Conservation (phyloP, 768 basidiomycete genomes). For the Boletus barrowsii region DNA sequence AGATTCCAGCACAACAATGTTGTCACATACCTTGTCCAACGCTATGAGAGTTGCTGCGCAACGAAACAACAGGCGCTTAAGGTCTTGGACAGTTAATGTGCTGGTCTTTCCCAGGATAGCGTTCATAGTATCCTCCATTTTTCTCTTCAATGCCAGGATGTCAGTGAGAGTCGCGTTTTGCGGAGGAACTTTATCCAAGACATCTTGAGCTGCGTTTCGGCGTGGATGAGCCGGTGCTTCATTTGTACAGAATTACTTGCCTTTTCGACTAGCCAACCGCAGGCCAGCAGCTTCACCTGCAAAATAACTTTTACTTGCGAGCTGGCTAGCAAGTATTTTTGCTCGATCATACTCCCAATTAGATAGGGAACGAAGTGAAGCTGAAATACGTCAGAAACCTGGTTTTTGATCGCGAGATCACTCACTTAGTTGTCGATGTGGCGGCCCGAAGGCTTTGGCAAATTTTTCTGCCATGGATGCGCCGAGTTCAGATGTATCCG, state of each 20-base stretch:
- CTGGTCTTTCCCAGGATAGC: constrained; percentile 72
- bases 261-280: constrained; percentile 61
- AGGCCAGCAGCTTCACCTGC: constrained; percentile 84
- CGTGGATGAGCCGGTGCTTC: neutral
- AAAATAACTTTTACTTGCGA: constrained; percentile 89
- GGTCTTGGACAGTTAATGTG: constrained; percentile 73
- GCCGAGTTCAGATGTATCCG: constrained; percentile 83
- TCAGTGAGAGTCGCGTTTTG: constrained; percentile 57
- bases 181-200: constrained; percentile 61
- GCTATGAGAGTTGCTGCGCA: constrained; percentile 81
- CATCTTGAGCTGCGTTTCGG: constrained; percentile 44
- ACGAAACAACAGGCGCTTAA: constrained; percentile 82
- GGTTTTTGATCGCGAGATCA: neutral
- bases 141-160: constrained; percentile 60
- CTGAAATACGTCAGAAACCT: constrained; percentile 31
- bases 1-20: neutral
- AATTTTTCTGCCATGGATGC: constrained; percentile 86
- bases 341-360: constrained; percentile 78
- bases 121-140: constrained; percentile 62
- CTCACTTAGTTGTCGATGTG: constrained; percentile 74
- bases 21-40: constrained; percentile 48
- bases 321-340: constrained; percentile 77
- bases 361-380: constrained; percentile 51
- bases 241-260: constrained; percentile 35
- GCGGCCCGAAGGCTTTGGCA: constrained; percentile 75